Conservation (phyloP, 495 filamentous ascomycete genomes). For the Xylaria intraflava region DNA sequence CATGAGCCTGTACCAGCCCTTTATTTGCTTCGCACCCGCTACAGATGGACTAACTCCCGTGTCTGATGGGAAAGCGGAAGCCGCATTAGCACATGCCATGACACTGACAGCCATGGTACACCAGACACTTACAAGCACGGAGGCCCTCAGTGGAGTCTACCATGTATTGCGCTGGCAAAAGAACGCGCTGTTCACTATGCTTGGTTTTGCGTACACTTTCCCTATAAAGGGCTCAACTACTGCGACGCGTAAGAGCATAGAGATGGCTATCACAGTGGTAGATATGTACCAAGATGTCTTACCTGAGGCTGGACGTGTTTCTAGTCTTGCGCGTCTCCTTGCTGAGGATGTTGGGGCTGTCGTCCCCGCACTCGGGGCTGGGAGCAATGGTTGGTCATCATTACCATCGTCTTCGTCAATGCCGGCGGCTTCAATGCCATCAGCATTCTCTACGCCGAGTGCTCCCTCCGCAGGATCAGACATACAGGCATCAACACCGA, state of each 20-base stretch:
- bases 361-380: too few relatives aligned
- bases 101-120: slow-evolving; percentile 44
- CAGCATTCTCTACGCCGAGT: too few relatives aligned
- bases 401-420: too few relatives aligned
- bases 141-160: slow-evolving; percentile 43
- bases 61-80: slow-evolving; percentile 35
- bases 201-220: slow-evolving; percentile 44
- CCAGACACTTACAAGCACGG: slow-evolving; percentile 40
- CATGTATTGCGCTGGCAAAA: slow-evolving; percentile 48
- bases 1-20: slow-evolving; percentile 42
- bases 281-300: too few relatives aligned
- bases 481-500: too few relatives aligned
- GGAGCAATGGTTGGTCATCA: too few relatives aligned
- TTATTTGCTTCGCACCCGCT: slow-evolving; percentile 40
- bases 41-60: slow-evolving; percentile 26
- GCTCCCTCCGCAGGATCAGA: too few relatives aligned
- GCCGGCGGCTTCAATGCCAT: too few relatives aligned
- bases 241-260: background rate
- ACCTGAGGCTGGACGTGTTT: too few relatives aligned
- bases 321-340: too few relatives aligned
- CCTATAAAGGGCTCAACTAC: slow-evolving; percentile 14
- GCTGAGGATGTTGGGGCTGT: too few relatives aligned
- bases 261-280: slow-evolving; percentile 25
- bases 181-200: slow-evolving; percentile 44
- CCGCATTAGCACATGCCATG: slow-evolving; percentile 7